phyloP scores from a whole-genome alignment of 2,329 filamentous ascomycete species.

The Cryoendolithus antarcticus region DNA sequence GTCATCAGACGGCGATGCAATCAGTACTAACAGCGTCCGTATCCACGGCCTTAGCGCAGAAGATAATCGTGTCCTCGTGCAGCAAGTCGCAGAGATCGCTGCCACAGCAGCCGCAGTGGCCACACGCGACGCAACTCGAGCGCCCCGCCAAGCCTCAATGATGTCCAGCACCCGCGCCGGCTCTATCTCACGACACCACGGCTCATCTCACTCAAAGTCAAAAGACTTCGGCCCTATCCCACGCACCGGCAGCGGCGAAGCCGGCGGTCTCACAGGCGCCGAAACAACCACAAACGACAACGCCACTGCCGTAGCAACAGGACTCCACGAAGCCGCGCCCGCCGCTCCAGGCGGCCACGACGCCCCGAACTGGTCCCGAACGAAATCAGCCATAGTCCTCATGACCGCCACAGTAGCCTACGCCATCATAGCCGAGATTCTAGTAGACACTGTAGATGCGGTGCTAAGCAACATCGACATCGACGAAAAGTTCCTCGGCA shows the following conservation, averaged over 20 bases:
- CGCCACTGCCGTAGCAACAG: conserved; percentile 3
- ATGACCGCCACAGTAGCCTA: conserved; percentile 83
- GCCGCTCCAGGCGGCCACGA: conserved; percentile 62
- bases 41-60: conserved; percentile 62
- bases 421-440: conserved; percentile 91
- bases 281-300: background rate
- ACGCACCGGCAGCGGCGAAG: conserved; percentile 2
- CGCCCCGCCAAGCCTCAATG: conserved; percentile 38
- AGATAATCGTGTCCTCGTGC: conserved; percentile 68
- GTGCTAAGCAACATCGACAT: conserved; percentile 82
- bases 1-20: conserved; percentile 36
- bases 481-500: conserved; percentile 93
- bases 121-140: conserved; percentile 57
- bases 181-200: conserved; percentile 1
- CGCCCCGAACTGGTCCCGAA: conserved; percentile 94
- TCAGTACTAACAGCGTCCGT: conserved; percentile 21
- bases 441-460: conserved; percentile 95
- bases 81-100: conserved; percentile 85
- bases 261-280: conserved; percentile 1
- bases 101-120: conserved; percentile 82
- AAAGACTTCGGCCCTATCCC: conserved; percentile 1
- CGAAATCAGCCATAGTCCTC: conserved; percentile 80
- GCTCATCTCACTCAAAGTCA: background rate
- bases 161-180: conserved; percentile 21
- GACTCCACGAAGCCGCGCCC: conserved; percentile 3